Evolutionary conservation across 352 stramenopile species (phyloP).

Genomic region (Globisporangium cystogenes): DNA sequence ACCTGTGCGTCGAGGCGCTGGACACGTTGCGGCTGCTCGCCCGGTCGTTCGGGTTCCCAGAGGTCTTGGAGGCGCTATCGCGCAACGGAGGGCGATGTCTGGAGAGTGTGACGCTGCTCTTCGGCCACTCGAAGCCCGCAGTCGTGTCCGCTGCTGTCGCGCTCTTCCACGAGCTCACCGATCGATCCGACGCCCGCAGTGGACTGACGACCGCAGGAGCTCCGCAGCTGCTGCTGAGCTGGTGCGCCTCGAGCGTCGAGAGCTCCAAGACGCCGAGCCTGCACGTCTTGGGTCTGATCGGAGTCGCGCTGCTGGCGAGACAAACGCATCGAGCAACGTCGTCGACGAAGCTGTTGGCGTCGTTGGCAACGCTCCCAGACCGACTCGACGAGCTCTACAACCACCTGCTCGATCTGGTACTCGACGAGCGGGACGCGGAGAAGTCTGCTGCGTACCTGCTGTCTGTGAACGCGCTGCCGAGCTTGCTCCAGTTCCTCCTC

Average conservation of each 20-base stretch:
- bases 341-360: conserved; percentile 17
- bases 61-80: conserved; percentile 51
- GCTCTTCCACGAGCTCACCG: conserved; percentile 58
- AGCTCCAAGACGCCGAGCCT: conserved; percentile 14
- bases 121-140: conserved; percentile 22
- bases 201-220: conserved; percentile 62
- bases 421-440: conserved; percentile 20
- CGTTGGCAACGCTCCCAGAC: conserved; percentile 22
- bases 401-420: conserved; percentile 38
- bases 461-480: conserved; percentile 28
- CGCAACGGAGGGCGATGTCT: conserved; percentile 43
- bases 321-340: conserved; percentile 22
- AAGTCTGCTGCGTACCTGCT: conserved; percentile 36
- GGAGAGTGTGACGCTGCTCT: conserved; percentile 35
- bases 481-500: conserved; percentile 42
- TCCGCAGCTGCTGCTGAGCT: conserved; percentile 36
- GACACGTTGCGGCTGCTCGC: conserved; percentile 30
- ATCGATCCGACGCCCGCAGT: conserved; percentile 38
- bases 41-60: conserved; percentile 41
- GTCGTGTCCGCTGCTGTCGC: conserved; percentile 36
- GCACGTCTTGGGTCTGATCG: conserved; percentile 48
- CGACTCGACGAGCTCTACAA: conserved; percentile 41
- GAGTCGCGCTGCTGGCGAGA: conserved; percentile 38
- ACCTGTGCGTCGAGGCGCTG: conserved; percentile 35
- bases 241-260: conserved; percentile 28